These are phyloP conservation scores for Gossypium davidsonii DNA, from an alignment of 441 rosid genomes.

Conservation along the genomic window DNA sequence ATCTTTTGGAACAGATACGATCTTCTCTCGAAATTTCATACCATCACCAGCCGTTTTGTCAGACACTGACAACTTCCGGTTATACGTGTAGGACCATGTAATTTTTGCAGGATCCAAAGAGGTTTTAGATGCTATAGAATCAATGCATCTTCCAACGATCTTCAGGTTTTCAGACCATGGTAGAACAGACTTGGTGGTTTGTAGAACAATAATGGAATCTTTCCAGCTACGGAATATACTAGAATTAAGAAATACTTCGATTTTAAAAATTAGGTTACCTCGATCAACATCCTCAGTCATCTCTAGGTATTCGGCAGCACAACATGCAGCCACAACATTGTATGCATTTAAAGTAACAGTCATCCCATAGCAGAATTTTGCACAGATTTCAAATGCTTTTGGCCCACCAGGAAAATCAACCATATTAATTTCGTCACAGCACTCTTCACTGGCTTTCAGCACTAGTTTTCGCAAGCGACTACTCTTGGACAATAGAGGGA, in stretches of 20 bases:
- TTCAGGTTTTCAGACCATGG: slow-evolving; percentile 90
- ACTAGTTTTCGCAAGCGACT: slow-evolving; percentile 62
- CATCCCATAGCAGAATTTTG: slow-evolving; percentile 96
- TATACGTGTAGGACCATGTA: slow-evolving; percentile 87
- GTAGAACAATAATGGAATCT: slow-evolving; percentile 88
- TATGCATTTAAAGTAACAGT: slow-evolving; percentile 77
- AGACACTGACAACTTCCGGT: slow-evolving; percentile 51
- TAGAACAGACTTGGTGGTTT: slow-evolving; percentile 67
- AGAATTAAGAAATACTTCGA: slow-evolving; percentile 83
- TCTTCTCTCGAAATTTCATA: slow-evolving; percentile 32
- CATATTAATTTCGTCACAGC: slow-evolving; percentile 45
- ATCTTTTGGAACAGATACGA: slow-evolving; percentile 66
- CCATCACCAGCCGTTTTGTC: slow-evolving; percentile 46
- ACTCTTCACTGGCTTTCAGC: slow-evolving; percentile 46
- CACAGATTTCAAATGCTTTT: slow-evolving; percentile 87
- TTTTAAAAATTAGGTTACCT: slow-evolving; percentile 78
- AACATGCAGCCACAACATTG: slow-evolving; percentile 79
- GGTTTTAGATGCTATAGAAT: slow-evolving; percentile 79
- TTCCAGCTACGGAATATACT: slow-evolving; percentile 92
- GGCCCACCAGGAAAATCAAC: slow-evolving; percentile 84
- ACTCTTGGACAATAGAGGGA: slow-evolving; percentile 90
- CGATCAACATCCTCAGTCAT: slow-evolving; percentile 83
- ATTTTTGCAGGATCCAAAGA: slow-evolving; percentile 68
- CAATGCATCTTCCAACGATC: slow-evolving; percentile 77
- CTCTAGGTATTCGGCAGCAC: slow-evolving; percentile 92